Percentiles rank a stretch among this genome's conserved stretches.
phyloP scores from a whole-genome alignment of 2,329 filamentous ascomycete species.

The Nectriaceae sp. region DNA sequence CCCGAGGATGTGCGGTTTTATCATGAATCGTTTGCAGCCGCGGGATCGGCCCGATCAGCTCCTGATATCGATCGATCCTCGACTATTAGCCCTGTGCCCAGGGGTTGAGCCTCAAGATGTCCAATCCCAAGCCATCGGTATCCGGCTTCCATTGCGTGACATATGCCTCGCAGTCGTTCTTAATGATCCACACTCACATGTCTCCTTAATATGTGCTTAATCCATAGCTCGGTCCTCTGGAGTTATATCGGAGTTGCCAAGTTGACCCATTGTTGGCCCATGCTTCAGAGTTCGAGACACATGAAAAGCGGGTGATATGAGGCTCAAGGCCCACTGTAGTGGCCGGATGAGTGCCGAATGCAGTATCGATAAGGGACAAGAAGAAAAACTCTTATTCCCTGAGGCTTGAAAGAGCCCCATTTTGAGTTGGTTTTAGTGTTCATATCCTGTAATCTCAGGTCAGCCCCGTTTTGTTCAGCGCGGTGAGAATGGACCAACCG shows the following conservation, averaged over 20 bases:
- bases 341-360: slow-evolving; percentile 11
- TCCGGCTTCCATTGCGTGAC: slow-evolving; percentile 14
- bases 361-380: slow-evolving; percentile 7
- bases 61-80: neutral
- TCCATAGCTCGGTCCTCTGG: slow-evolving; percentile 20
- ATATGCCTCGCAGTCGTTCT: slow-evolving; percentile 12
- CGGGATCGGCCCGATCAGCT: slow-evolving; percentile 13
- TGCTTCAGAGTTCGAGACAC: slow-evolving; percentile 6
- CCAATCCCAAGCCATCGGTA: slow-evolving; percentile 5
- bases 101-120: slow-evolving; percentile 12
- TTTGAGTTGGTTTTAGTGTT: no score
- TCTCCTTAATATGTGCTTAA: neutral
- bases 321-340: slow-evolving; percentile 9
- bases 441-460: no score
- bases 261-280: slow-evolving; percentile 11
- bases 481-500: no score
- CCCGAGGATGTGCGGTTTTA: slow-evolving; percentile 19
- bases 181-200: slow-evolving; percentile 19
- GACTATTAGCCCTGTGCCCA: slow-evolving; percentile 11
- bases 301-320: slow-evolving; percentile 10
- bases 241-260: slow-evolving; percentile 22
- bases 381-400: neutral
- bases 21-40: slow-evolving; percentile 10
- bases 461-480: no score
- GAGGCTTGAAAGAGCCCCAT: neutral